Conservation (phyloP, 1,139 yeast species). For the Starmera stellimalicola region DNA sequence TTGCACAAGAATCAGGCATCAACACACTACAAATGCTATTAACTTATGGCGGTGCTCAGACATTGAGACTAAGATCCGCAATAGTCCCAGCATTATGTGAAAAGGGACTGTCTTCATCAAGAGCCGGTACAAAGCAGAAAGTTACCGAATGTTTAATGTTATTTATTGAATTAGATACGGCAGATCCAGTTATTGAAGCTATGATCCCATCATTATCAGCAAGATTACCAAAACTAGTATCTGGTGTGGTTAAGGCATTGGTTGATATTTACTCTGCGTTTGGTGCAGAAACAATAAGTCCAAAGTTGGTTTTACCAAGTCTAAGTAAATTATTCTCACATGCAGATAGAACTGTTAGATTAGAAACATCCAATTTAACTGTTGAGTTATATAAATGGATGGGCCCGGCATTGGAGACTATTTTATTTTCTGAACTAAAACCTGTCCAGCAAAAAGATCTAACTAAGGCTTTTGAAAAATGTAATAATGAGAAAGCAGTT, state of each 20-base stretch:
- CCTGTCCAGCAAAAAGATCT: slow-evolving; percentile 91
- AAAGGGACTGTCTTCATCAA: slow-evolving; percentile 59
- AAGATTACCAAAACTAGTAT: slow-evolving; percentile 70
- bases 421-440: slow-evolving; percentile 64
- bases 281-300: slow-evolving; percentile 63
- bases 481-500: slow-evolving; percentile 34
- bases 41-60: slow-evolving; percentile 45
- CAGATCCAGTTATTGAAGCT: slow-evolving; percentile 60
- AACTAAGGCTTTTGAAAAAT: slow-evolving; percentile 52
- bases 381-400: slow-evolving; percentile 71
- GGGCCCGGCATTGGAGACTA: slow-evolving; percentile 52
- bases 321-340: slow-evolving; percentile 72
- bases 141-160: slow-evolving; percentile 53
- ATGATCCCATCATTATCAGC: slow-evolving; percentile 54
- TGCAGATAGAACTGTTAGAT: slow-evolving; percentile 81
- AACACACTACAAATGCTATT: slow-evolving; percentile 46
- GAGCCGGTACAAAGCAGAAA: slow-evolving; percentile 65
- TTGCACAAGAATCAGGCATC: slow-evolving; percentile 83
- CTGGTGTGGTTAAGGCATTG: slow-evolving; percentile 54
- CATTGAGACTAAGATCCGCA: slow-evolving; percentile 27
- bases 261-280: slow-evolving; percentile 47
- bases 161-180: slow-evolving; percentile 57
- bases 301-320: slow-evolving; percentile 48
- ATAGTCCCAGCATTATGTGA: slow-evolving; percentile 63
- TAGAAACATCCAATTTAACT: slow-evolving; percentile 63